Evolutionary conservation across 257 asterid species (phyloP).

Genomic region (Solanum chilense): DNA sequence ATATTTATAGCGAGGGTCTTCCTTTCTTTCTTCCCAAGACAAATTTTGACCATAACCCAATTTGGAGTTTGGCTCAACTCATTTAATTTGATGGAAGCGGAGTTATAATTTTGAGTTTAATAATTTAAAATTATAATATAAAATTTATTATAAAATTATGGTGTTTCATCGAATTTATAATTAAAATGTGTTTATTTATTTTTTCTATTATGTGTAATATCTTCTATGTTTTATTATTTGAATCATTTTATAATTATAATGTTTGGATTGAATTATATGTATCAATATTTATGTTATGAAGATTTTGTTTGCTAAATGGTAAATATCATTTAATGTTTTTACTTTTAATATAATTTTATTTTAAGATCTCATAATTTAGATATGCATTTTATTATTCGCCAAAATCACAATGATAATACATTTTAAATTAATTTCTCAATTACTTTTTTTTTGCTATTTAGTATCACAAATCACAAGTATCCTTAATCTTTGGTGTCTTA

Average conservation of each 20-base stretch:
- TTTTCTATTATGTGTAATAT: no score
- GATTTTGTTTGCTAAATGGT: no score
- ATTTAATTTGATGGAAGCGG: not conserved
- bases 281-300: no score
- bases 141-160: no score
- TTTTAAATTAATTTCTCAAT: not conserved
- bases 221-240: rapidly evolving
- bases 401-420: no score
- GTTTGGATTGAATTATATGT: rapidly evolving
- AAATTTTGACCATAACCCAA: slow-evolving; percentile 20
- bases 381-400: no score
- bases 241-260: no score
- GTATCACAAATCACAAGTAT: not conserved
- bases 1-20: not conserved
- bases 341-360: no score
- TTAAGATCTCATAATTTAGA: no score
- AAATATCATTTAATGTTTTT: no score
- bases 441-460: not conserved
- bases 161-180: not conserved
- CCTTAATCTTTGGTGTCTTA: not conserved
- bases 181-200: no score
- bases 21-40: slow-evolving; percentile 66
- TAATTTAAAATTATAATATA: no score
- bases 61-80: not conserved
- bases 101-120: not conserved